Base-by-base conservation (phyloP, 495 filamentous ascomycete genomes). In the Astrothelium macrocarpum region DNA sequence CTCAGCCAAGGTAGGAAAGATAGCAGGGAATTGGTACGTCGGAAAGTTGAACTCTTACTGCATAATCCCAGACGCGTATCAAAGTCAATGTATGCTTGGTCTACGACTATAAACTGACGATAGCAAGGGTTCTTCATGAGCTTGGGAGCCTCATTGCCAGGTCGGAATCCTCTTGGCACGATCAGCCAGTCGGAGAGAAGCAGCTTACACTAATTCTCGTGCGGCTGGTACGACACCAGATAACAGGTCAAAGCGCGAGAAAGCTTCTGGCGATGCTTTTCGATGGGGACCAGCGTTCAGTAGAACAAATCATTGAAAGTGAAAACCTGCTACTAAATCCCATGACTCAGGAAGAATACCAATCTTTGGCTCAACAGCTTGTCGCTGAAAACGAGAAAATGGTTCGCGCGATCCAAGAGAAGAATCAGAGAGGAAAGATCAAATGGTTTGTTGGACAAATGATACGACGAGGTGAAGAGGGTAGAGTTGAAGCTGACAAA, bases 361-460 rank as follows among this genome's bases (percentile, higher is more conserved):
- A 76, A 1, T 73, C 71, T 2, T 67, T 93, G 32, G 85, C 85
- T 0, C 70, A 77, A 45, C 53, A 66, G 18, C 75, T 84, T 0
- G 63, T 86, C 20, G 76, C 77, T 9, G 79, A 82, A 60, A 87
- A 85, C 66, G 72, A 74, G 11, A 70, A 85, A 61, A 82, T 91
- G 66, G 78, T 94, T 53, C 77, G 79, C 67, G 84, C 90, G 69
- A 89, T 95, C 65, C 72, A 82, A 59, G 73, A 73, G 32, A 82
- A 86, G 67, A 82, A 83, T 32, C 83, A 87, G 3, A 77, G 81
- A 59, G 87, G 88, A 2, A 95, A 96, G 75, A 74, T 95, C 32
- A 87, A 86, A 69, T 97, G 87, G 74, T 85, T 97, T 66, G 86
- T 98, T 4, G 94, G 94, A 20, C 87, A 88, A 75, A 94, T 97